A percentile compares a stretch with the other conserved stretches of the same genome.
phyloP scores from a whole-genome alignment of 2,329 filamentous ascomycete genomes.

The Xenosphaeropsis pyriputrescens region DNA sequence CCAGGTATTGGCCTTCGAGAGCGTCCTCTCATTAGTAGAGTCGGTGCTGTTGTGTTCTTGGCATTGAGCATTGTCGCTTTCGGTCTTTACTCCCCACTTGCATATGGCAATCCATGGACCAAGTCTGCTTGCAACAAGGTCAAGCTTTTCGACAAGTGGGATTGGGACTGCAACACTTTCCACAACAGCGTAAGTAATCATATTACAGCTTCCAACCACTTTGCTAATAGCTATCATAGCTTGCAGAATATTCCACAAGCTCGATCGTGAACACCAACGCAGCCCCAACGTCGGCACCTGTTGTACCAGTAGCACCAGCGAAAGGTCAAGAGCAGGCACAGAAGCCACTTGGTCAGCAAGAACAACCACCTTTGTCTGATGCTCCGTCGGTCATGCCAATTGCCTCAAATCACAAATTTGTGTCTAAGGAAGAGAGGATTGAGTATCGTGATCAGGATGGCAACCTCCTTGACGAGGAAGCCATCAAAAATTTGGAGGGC shows the following conservation, averaged over 20 bases:
- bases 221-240: slow-evolving; percentile 2
- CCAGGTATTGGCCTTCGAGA: slow-evolving; percentile 51
- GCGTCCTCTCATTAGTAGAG: slow-evolving; percentile 58
- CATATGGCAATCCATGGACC: slow-evolving; percentile 92
- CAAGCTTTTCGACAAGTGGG: slow-evolving; percentile 82
- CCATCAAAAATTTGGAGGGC: slow-evolving; percentile 73
- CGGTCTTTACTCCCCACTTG: slow-evolving; percentile 70
- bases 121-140: slow-evolving; percentile 72
- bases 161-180: slow-evolving; percentile 97
- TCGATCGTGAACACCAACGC: slow-evolving; percentile 9
- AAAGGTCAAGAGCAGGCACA: neutral
- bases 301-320: neutral
- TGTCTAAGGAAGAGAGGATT: slow-evolving; percentile 57
- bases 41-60: slow-evolving; percentile 61
- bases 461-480: slow-evolving; percentile 70
- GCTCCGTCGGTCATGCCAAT: slow-evolving; percentile 12
- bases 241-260: slow-evolving; percentile 16
- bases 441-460: slow-evolving; percentile 94
- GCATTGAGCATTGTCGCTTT: slow-evolving; percentile 63
- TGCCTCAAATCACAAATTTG: slow-evolving; percentile 12
- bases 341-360: slow-evolving; percentile 5
- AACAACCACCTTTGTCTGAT: slow-evolving; percentile 13
- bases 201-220: slow-evolving; percentile 14
- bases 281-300: neutral
- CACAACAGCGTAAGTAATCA: slow-evolving; percentile 60